Percentiles rank a stretch among this genome's conserved stretches.
phyloP scores from a whole-genome alignment of 2,329 filamentous ascomycete species.

The Arthrinium phaeospermum region DNA sequence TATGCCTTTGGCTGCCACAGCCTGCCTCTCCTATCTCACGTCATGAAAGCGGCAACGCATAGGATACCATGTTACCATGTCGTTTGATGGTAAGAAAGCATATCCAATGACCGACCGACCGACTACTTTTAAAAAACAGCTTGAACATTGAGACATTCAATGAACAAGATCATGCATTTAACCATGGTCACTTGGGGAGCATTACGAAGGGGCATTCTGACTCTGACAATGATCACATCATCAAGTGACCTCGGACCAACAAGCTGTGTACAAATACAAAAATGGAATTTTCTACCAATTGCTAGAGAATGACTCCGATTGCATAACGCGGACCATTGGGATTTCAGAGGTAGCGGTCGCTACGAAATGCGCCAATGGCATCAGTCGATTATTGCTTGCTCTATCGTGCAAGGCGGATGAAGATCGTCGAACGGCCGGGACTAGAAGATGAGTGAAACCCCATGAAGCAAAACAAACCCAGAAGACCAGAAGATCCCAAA shows the following conservation, averaged over 20 bases:
- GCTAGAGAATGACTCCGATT: neutral
- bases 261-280: neutral
- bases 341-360: neutral
- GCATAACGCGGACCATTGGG: neutral
- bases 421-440: constrained; percentile 26
- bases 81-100: neutral
- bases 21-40: neutral
- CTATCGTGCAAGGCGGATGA: neutral
- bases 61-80: neutral
- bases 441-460: constrained; percentile 40
- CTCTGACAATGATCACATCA: neutral
- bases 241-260: neutral
- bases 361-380: neutral
- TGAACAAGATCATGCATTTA: no score
- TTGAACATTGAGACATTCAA: no score
- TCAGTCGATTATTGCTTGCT: neutral
- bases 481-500: constrained; percentile 28
- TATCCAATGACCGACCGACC: no score
- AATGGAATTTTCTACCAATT: constrained; percentile 5
- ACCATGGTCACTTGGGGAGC: no score
- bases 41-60: neutral
- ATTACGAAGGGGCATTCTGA: no score
- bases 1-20: neutral
- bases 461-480: constrained; percentile 27
- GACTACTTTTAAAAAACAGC: no score